Percentiles rank a stretch among this genome's conserved stretches.
These are phyloP conservation scores for Tillandsia fasciculata DNA, from an alignment of 176 grass and related monocot genomes.

Conservation along the genomic window DNA sequence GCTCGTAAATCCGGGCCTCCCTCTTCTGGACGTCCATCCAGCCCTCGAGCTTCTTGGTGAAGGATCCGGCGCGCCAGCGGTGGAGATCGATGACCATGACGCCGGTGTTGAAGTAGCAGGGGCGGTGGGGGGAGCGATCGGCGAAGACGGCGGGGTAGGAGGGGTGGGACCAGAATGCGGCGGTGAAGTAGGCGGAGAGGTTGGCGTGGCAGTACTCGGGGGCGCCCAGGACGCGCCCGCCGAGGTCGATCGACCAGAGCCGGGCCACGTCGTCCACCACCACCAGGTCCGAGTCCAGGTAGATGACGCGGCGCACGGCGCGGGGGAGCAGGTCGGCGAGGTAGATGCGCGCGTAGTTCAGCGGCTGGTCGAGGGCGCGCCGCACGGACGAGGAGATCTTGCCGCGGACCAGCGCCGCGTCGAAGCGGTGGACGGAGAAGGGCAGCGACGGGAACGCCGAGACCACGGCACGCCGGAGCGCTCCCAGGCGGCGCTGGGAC, in stretches of 20 bases:
- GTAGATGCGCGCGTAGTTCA: conserved; percentile 99
- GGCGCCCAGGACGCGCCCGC: conserved; percentile 50
- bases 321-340: conserved; percentile 68
- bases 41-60: conserved; percentile 70
- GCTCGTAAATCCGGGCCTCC: conserved; percentile 88
- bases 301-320: conserved; percentile 68
- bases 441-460: conserved; percentile 79
- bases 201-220: conserved; percentile 99
- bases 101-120: conserved; percentile 99
- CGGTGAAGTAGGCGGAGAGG: conserved; percentile 94
- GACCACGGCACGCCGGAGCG: conserved; percentile 48
- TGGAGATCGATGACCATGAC: conserved; percentile 97
- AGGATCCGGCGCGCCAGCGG: conserved; percentile 57
- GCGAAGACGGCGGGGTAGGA: conserved; percentile 47
- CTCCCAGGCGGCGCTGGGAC: conserved; percentile 41
- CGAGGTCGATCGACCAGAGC: conserved; percentile 83
- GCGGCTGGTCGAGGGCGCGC: conserved; percentile 92
- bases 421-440: conserved; percentile 70
- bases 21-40: conserved; percentile 99
- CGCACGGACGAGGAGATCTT: conserved; percentile 91
- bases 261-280: conserved; percentile 87
- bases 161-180: conserved; percentile 59
- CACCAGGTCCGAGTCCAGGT: conserved; percentile 89
- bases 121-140: conserved; percentile 36
- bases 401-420: conserved; percentile 66